Conservation (phyloP, 345 rosid species). For the Excoecaria agallocha region DNA sequence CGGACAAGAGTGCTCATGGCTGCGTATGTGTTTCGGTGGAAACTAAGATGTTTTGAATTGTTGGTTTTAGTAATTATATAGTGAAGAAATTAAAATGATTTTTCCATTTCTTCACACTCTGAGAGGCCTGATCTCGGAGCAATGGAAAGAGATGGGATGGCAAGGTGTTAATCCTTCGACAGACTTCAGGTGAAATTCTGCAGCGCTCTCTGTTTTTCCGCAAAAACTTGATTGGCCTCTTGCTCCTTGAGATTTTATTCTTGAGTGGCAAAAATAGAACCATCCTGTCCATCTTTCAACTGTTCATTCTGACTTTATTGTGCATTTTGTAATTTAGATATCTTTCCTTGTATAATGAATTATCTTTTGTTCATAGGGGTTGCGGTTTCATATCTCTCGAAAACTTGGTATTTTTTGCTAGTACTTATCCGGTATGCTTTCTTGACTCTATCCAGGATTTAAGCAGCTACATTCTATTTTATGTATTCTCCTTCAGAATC, state of each 20-base stretch:
- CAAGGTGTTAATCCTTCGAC: constrained; percentile 98
- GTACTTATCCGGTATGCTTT: constrained; percentile 72
- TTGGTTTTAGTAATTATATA: not conserved
- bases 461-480: not conserved
- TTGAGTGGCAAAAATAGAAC: not conserved
- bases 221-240: not conserved
- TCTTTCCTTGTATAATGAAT: not conserved
- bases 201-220: not conserved
- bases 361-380: constrained; percentile 48
- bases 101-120: constrained; percentile 17
- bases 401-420: constrained; percentile 82
- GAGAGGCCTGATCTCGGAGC: constrained; percentile 75
- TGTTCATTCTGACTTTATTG: too few species aligned
- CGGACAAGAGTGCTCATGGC: constrained; percentile 15
- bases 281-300: constrained; percentile 5
- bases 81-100: not conserved
- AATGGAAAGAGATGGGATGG: constrained; percentile 99
- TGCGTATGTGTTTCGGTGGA: not conserved
- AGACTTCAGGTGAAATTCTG: constrained; percentile 70
- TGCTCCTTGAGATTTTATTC: not conserved
- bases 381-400: constrained; percentile 87
- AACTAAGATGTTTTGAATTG: not conserved
- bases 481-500: not conserved
- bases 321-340: not conserved
- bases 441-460: constrained; percentile 6